Percentiles rank a stretch among this genome's conserved stretches.
Evolutionary conservation across 2,329 filamentous ascomycete species (phyloP).

Genomic region (Fusarium piperis): DNA sequence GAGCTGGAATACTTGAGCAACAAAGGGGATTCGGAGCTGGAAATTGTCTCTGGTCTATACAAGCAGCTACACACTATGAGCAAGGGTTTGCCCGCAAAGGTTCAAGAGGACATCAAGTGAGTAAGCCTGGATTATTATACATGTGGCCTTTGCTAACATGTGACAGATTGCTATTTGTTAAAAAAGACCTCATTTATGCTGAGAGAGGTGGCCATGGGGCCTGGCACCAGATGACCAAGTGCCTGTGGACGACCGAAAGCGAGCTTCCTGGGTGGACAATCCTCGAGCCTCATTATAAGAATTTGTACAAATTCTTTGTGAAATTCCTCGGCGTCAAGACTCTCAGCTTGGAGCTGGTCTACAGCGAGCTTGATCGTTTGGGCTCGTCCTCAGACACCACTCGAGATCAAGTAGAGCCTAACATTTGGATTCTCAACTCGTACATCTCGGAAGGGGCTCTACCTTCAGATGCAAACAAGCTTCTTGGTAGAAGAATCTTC

Average conservation of each 20-base stretch:
- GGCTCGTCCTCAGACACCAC: background rate
- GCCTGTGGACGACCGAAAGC: slow-evolving; percentile 3
- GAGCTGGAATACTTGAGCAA: background rate
- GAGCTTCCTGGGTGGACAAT: background rate
- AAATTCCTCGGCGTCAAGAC: background rate
- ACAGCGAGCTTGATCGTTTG: background rate
- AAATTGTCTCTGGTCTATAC: background rate
- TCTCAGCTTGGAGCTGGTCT: background rate
- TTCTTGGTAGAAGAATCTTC: background rate
- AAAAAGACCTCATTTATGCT: background rate
- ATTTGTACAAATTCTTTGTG: slow-evolving; percentile 1
- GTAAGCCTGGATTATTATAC: background rate
- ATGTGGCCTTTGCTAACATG: background rate
- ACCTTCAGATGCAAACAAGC: background rate
- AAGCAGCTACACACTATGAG: background rate
- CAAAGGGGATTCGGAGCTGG: background rate
- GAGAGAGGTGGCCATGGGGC: background rate
- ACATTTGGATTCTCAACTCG: background rate
- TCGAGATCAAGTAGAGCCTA: background rate
- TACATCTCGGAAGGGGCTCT: background rate
- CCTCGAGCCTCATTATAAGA: background rate
- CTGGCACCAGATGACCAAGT: background rate
- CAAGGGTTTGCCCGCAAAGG: background rate
- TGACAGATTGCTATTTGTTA: background rate
- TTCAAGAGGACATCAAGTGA: background rate